These are phyloP conservation scores for Giardia muris DNA, from an alignment of 208 protist species.

Conservation along the genomic window DNA sequence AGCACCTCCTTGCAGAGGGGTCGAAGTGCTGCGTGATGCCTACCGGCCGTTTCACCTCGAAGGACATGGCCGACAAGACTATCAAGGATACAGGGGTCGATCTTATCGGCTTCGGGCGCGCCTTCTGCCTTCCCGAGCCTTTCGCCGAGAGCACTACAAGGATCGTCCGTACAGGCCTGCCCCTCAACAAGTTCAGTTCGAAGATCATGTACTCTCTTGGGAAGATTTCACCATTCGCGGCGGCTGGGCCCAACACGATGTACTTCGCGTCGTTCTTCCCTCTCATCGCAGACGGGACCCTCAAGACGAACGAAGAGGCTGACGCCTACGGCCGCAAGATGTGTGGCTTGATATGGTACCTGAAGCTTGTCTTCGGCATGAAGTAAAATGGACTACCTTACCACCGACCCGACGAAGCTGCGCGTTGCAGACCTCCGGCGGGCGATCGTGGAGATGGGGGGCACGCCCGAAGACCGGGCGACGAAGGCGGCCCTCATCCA, in stretches of 20 bases:
- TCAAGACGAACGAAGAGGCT: neutral
- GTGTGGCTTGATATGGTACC: neutral
- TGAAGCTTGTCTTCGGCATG: too few relatives aligned
- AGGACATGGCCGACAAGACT: neutral
- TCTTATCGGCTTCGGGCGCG: neutral
- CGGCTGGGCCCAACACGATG: neutral
- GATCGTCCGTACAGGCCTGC: neutral
- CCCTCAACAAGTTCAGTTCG: neutral
- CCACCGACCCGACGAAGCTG: neutral
- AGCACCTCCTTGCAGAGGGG: neutral
- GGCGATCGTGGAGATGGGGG: neutral
- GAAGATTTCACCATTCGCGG: neutral
- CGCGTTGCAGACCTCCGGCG: neutral
- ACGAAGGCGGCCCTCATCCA: neutral
- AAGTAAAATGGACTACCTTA: slow-evolving; percentile 5
- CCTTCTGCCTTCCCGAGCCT: neutral
- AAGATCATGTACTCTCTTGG: neutral
- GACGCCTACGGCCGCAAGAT: neutral
- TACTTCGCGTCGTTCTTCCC: neutral
- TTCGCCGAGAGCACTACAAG: neutral
- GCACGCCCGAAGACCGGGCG: neutral
- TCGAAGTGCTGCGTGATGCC: neutral
- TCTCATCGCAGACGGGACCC: neutral
- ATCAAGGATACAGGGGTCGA: neutral
- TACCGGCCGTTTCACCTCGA: neutral